Percentiles rank a stretch among this genome's conserved stretches.
Evolutionary conservation across 83 land plant species (phyloP).

Genomic region (Diphasiastrum complanatum): DNA sequence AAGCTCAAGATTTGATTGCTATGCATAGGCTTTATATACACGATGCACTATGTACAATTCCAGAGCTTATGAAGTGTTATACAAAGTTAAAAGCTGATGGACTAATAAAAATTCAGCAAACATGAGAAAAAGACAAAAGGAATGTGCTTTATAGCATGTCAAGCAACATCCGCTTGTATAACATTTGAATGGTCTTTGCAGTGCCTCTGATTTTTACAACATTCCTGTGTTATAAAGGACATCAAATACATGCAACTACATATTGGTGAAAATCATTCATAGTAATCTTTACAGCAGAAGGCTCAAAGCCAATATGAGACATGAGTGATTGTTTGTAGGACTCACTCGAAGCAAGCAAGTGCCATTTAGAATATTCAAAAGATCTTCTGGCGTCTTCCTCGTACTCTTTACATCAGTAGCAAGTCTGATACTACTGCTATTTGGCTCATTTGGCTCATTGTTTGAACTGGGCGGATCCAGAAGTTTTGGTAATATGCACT

Average conservation of each 20-base stretch:
- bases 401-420: constrained; percentile 41
- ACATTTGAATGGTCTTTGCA: too few relatives aligned
- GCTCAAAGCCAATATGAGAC: neutral
- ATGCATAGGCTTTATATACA: neutral
- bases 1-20: neutral
- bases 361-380: constrained; percentile 62
- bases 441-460: constrained; percentile 31
- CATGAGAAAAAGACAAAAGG: too few relatives aligned
- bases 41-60: neutral
- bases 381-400: constrained; percentile 85
- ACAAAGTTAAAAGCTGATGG: too few relatives aligned
- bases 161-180: too few relatives aligned
- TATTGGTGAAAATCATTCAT: too few relatives aligned
- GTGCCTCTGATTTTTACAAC: too few relatives aligned
- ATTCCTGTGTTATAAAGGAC: too few relatives aligned
- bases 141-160: too few relatives aligned
- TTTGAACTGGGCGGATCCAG: constrained; percentile 40
- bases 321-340: neutral
- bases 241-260: too few relatives aligned
- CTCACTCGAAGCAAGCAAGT: constrained; percentile 58
- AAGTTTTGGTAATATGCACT: constrained; percentile 61
- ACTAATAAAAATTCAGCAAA: too few relatives aligned
- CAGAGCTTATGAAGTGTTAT: too few relatives aligned
- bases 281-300: too few relatives aligned
- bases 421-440: constrained; percentile 49